A percentile compares a stretch with the other conserved stretches of the same genome.
phyloP scores from a whole-genome alignment of 129 eudicot genomes.

The Centrapalus pauciflorus region DNA sequence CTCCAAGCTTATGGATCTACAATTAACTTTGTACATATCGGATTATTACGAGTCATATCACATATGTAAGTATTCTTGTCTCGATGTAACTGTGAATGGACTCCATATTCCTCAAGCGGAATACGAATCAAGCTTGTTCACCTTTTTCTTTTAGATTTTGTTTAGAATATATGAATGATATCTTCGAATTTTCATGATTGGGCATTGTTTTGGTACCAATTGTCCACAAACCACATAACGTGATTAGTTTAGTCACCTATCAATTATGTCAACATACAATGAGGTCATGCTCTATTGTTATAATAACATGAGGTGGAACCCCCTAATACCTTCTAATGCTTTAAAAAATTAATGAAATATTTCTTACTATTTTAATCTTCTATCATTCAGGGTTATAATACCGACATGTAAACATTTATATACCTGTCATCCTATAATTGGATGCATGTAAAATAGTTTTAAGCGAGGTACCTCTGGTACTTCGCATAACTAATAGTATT shows the following conservation, averaged over 20 bases:
- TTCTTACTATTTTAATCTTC: neutral
- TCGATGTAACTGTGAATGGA: neutral
- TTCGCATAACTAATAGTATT: too few relatives aligned
- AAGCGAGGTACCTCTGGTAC: too few relatives aligned
- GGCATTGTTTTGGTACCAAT: conserved; percentile 13
- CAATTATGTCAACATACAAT: conserved; percentile 17
- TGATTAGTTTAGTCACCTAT: conserved; percentile 19
- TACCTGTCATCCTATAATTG: neutral
- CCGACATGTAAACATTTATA: neutral
- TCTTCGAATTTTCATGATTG: conserved; percentile 8
- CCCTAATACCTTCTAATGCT: conserved; percentile 4
- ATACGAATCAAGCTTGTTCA: too few relatives aligned
- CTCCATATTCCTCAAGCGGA: too few relatives aligned
- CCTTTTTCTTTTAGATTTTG: too few relatives aligned
- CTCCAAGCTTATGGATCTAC: neutral
- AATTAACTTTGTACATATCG: neutral
- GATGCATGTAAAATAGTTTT: neutral
- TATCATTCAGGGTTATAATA: neutral
- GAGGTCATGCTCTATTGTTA: conserved; percentile 20
- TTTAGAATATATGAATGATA: neutral
- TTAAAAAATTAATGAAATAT: neutral
- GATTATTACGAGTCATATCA: neutral
- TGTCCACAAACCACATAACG: conserved; percentile 20
- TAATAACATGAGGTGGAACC: conserved; percentile 8
- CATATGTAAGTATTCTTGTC: neutral